Percentiles rank a stretch among this genome's conserved stretches.
Conservation (phyloP, 129 eudicot species). For the Flaveria ramosissima region DNA sequence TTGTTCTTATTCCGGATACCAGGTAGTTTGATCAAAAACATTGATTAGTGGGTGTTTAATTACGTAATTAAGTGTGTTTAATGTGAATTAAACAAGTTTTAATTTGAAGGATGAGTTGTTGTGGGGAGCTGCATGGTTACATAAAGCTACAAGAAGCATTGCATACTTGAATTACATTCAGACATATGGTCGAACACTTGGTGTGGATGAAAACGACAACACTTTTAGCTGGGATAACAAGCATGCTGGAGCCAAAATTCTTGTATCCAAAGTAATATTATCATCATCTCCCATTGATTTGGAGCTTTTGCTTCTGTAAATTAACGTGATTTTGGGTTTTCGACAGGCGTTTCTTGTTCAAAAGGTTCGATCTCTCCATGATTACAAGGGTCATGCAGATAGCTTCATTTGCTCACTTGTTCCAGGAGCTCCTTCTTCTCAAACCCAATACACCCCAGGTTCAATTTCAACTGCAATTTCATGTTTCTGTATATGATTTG, state of each 20-base stretch:
- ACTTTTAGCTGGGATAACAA: constrained; percentile 63
- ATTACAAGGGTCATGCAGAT: constrained; percentile 94
- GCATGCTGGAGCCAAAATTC: constrained; percentile 59
- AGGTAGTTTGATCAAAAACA: constrained; percentile 33
- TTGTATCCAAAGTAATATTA: constrained; percentile 46
- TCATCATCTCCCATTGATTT: not conserved
- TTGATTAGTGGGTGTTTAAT: not conserved
- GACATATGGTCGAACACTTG: constrained; percentile 34
- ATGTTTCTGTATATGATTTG: too few relatives aligned
- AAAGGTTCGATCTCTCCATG: constrained; percentile 80
- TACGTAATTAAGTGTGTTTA: not conserved
- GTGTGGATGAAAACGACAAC: constrained; percentile 34
- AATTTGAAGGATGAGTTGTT: constrained; percentile 56
- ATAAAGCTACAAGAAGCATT: constrained; percentile 47
- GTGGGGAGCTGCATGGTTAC: constrained; percentile 77
- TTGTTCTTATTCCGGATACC: constrained; percentile 59
- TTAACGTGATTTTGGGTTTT: not conserved
- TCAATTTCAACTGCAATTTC: too few relatives aligned
- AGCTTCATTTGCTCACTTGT: constrained; percentile 88
- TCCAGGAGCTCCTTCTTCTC: constrained; percentile 69
- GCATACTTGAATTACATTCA: constrained; percentile 44
- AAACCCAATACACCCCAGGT: constrained; percentile 88
- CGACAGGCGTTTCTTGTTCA: constrained; percentile 82
- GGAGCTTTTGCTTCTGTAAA: not conserved
- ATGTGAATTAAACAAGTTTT: not conserved